Conservation (phyloP, 2,329 filamentous ascomycete species). For the Zymoseptoria brevis region DNA sequence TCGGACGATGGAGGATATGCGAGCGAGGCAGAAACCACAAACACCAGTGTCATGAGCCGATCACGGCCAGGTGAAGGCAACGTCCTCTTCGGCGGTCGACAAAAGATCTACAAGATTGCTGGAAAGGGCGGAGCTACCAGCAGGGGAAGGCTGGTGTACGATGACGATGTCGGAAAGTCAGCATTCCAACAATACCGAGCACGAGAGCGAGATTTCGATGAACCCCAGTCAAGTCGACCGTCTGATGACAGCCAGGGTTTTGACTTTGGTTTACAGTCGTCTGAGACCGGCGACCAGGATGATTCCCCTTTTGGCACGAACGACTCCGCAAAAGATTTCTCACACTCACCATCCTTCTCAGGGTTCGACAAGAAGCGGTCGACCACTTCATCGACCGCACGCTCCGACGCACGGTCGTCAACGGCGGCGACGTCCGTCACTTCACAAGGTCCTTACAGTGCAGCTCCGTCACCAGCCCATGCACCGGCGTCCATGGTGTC, state of each 20-base stretch:
- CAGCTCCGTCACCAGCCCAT: constrained; percentile 29
- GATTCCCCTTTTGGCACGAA: constrained; percentile 36
- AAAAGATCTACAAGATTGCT: constrained; percentile 88
- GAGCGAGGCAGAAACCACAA: constrained; percentile 57
- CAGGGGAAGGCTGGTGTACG: constrained; percentile 68
- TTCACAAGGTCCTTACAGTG: constrained; percentile 52
- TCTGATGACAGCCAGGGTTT: constrained; percentile 26
- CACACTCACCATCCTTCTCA: constrained; percentile 48
- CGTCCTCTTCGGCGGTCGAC: constrained; percentile 84
- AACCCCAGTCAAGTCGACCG: constrained; percentile 22
- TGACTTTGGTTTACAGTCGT: constrained; percentile 28
- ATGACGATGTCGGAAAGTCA: constrained; percentile 76
- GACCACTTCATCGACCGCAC: constrained; percentile 72
- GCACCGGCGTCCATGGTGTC: constrained; percentile 45
- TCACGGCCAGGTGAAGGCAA: constrained; percentile 82
- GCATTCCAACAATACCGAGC: constrained; percentile 71
- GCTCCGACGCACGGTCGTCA: constrained; percentile 63
- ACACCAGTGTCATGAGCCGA: constrained; percentile 73
- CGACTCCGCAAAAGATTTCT: constrained; percentile 34
- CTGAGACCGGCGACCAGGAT: constrained; percentile 31
- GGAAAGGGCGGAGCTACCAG: constrained; percentile 38
- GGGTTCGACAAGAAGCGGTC: constrained; percentile 69
- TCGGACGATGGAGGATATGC: constrained; percentile 50
- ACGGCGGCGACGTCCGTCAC: constrained; percentile 82
- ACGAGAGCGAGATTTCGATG: constrained; percentile 46